Evolutionary conservation across 2,329 filamentous ascomycete genomes (phyloP), one percentile per base, ranked within the genome.

Genomic region (Cytospora chrysosperma): DNA sequence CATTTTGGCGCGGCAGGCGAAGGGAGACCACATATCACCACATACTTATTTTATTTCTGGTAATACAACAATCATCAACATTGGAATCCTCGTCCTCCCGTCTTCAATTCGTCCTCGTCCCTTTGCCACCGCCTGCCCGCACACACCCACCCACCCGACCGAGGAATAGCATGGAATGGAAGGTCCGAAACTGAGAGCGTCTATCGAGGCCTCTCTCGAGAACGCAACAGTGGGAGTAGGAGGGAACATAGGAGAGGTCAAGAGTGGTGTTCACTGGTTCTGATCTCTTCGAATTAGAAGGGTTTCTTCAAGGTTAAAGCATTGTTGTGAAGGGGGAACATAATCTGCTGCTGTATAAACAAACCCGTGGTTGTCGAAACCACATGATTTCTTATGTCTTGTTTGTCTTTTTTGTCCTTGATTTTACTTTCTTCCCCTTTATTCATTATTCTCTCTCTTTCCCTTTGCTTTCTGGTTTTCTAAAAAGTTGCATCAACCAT

Each of bases 1-100:
- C 54, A 64, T 61, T 50, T 62, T 64, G 64, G 64, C 64, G 63
- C 51, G 57, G 61, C 61, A 57, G 56, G 47, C 56, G 37, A 50
- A 30, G 51, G 49, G 51, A 56, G 61, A 56, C 61, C 55, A 50
- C 64, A 61, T 61, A 60, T 63, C 56, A 59, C 64, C 54, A 56
- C 59, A 66, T 66, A 66, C 61, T 61, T 56, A 66, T 66, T 57
- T 63, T 66, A 66, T 64, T 65, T 66, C 59, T 63, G 64, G 57
- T 66, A 66, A 66, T 66, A 61, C 61, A 59, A 52, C 61, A 61
- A 53, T 32, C 64, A 58, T 34, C 64, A 47, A 61, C 61, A 61
- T 52, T 58, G 54, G 32, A 50, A 43, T 56, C 57, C 50, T 50
- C 37, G 24, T 49, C 28, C 56, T 56, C 24, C 30, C 56, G 43